These are phyloP conservation scores for Eragrostis tef DNA, from an alignment of 202 grass and related monocot genomes.

Conservation along the genomic window DNA sequence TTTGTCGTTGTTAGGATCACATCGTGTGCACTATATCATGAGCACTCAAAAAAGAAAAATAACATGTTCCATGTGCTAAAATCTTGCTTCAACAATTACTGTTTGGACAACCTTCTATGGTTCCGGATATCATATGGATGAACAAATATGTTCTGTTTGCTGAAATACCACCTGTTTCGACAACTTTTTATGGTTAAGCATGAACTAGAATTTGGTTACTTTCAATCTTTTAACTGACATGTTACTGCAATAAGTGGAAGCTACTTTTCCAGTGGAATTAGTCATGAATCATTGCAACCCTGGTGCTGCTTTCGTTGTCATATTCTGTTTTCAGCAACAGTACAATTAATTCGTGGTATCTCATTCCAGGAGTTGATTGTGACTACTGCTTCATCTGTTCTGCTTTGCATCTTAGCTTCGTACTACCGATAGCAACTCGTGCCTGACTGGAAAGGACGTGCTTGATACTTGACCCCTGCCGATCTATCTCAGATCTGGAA, in stretches of 20 bases:
- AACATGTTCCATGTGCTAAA: no score
- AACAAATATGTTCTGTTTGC: neutral
- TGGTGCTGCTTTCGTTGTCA: conserved; percentile 8
- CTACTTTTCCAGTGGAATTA: conserved; percentile 37
- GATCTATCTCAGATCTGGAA: conserved; percentile 36
- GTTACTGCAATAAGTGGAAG: conserved; percentile 9
- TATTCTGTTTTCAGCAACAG: conserved; percentile 14
- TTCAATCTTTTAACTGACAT: neutral
- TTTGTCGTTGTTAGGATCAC: neutral
- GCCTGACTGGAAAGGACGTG: conserved; percentile 25
- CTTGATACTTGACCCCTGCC: neutral
- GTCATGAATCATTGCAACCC: conserved; percentile 11
- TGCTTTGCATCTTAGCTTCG: conserved; percentile 67
- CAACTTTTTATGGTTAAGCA: neutral
- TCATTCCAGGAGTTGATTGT: conserved; percentile 69
- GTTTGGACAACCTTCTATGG: no score
- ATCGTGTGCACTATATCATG: neutral
- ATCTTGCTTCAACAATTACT: no score
- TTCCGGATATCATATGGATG: neutral
- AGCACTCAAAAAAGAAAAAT: no score
- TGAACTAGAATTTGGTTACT: conserved; percentile 20
- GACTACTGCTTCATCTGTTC: conserved; percentile 52
- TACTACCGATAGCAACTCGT: conserved; percentile 59
- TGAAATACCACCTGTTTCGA: conserved; percentile 19
- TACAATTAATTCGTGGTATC: conserved; percentile 39